These are phyloP conservation scores for Cystobasidium tubakii DNA, from an alignment of 768 basidiomycete species.

Conservation along the genomic window DNA sequence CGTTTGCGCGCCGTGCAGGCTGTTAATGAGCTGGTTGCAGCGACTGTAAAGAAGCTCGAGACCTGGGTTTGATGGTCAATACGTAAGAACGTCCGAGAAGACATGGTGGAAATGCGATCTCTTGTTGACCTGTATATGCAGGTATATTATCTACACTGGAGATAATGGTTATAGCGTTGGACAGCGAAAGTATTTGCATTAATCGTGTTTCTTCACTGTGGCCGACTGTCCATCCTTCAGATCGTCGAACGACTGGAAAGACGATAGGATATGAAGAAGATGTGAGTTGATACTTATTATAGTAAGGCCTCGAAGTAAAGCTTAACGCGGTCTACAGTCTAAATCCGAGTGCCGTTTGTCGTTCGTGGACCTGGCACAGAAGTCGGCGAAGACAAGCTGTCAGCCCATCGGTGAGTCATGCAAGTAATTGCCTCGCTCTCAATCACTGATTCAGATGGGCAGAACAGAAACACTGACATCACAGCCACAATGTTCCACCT, in stretches of 20 bases:
- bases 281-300: constrained; percentile 25
- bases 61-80: constrained; percentile 39
- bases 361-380: constrained; percentile 40
- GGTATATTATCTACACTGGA: background rate
- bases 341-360: constrained; percentile 10
- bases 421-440: too few species aligned
- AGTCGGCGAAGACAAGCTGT: constrained; percentile 21
- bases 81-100: constrained; percentile 39
- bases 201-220: background rate
- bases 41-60: constrained; percentile 38
- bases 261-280: constrained; percentile 44
- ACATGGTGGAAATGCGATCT: constrained; percentile 21
- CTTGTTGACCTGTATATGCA: background rate
- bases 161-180: constrained; percentile 42
- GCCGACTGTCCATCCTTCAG: constrained; percentile 30
- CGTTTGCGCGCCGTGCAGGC: constrained; percentile 39
- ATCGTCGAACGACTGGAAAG: constrained; percentile 44
- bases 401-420: background rate
- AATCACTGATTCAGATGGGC: too few species aligned
- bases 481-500: background rate
- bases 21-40: constrained; percentile 42
- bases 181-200: background rate
- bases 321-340: too few species aligned
- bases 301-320: background rate
- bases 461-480: background rate